Base-by-base conservation (phyloP, 176 grass and related monocot species). In the Stipa capillata region DNA sequence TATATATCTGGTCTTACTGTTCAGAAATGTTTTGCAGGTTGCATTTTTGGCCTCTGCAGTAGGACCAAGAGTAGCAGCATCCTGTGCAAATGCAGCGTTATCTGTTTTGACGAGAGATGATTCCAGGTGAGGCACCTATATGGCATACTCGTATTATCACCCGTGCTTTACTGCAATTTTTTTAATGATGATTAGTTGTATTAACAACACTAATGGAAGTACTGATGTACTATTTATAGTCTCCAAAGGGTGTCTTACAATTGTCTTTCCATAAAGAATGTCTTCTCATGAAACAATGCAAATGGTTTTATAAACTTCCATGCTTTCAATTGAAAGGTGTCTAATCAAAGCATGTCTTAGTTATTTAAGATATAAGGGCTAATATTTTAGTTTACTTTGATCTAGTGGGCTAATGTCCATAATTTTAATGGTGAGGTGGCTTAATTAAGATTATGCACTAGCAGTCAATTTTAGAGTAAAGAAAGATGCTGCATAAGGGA, bases 41-140 rank as follows among this genome's bases (percentile, higher is more conserved):
- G 90, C 96, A 63, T 99, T 99, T 87, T 85, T 99, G 78, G 73
- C 96, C 47, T 89, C 88, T 61, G 69, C 88, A 81, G 84, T 95
- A 87, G 96, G 96, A 83, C 96, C 96, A 75, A 94, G 96, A 86
- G 79, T 99, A 76, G 96, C 96, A 69, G 96, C 96, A 87, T 87
- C 96, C 40, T 95, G 92, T 91, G 92, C 96, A 87, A 95, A 82
- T 91, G 90, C 88, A 54, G 90, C 88, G 5, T 55, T 99, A 50
- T 89, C 81, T 76, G 45, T 95, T 75, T 85, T 99, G 76, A 99
- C 96, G 10, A 84, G 80, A 80, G 92, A 78, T 64, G 92, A 95
- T 85, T 84, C 86, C 67, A 95, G 92, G 91, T 94, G 58, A 68
- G 76, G 55, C 18, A n/a, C 50, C 18, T 70, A 66, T 78, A 34